Conservation (phyloP, 345 rosid species). For the Pugionium dolabratum region DNA sequence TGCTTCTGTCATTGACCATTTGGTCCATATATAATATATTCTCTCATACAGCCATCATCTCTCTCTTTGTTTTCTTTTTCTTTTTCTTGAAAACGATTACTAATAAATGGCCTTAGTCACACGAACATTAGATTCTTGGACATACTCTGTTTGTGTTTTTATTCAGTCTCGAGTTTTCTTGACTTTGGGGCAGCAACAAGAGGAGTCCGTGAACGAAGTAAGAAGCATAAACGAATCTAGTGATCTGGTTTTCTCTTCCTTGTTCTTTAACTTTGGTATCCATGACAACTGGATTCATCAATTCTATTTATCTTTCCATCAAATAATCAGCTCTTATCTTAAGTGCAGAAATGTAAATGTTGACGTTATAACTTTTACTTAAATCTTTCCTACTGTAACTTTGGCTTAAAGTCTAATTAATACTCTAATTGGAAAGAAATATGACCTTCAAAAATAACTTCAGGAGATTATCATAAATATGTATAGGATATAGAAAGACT, state of each 20-base stretch:
- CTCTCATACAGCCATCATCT: slow-evolving; percentile 40
- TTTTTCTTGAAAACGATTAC: slow-evolving; percentile 23
- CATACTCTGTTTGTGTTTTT: background rate
- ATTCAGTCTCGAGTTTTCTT: background rate
- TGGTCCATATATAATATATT: slow-evolving; percentile 38
- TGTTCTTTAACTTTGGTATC: too few relatives aligned
- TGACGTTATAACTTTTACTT: too few relatives aligned
- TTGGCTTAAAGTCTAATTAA: too few relatives aligned
- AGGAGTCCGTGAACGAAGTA: background rate
- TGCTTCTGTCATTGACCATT: slow-evolving; percentile 36
- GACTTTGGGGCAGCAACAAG: slow-evolving; percentile 5
- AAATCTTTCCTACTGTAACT: too few relatives aligned
- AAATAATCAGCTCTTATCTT: too few relatives aligned
- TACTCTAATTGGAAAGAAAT: too few relatives aligned
- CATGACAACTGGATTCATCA: background rate
- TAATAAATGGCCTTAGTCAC: slow-evolving; percentile 43
- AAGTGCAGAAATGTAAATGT: too few relatives aligned
- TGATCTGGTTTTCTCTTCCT: too few relatives aligned
- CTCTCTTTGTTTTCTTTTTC: background rate
- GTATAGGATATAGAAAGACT: too few relatives aligned
- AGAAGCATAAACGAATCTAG: background rate
- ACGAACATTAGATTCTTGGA: slow-evolving; percentile 10
- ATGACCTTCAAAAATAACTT: too few relatives aligned
- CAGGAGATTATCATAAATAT: too few relatives aligned
- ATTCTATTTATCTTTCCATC: background rate